Percentiles rank a stretch among this genome's conserved stretches.
Evolutionary conservation across 1,284 basidiomycete genomes (phyloP).

Genomic region (Pterula multifida): DNA sequence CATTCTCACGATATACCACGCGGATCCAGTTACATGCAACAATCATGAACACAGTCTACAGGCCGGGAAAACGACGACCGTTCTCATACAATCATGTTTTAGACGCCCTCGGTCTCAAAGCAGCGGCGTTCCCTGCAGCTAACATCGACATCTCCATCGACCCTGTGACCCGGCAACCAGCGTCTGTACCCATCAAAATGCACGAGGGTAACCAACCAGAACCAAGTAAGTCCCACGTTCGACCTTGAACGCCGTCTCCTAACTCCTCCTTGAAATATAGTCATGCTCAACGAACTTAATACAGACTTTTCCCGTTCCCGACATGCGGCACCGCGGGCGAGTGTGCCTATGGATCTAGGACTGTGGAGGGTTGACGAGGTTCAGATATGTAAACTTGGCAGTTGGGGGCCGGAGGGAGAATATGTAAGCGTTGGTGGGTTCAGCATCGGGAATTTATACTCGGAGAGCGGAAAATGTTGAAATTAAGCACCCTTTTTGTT

Average conservation of each 20-base stretch:
- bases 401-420: slow-evolving; percentile 20
- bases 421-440: slow-evolving; percentile 19
- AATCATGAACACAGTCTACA: slow-evolving; percentile 33
- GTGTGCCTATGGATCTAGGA: slow-evolving; percentile 14
- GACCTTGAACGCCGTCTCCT: no score
- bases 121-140: slow-evolving; percentile 5
- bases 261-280: no score
- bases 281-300: no score
- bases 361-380: slow-evolving; percentile 19
- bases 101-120: slow-evolving; percentile 11
- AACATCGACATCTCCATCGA: no score
- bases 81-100: slow-evolving; percentile 30
- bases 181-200: no score
- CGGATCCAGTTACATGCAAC: slow-evolving; percentile 35
- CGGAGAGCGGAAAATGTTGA: no score
- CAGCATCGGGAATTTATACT: not conserved
- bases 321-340: no score
- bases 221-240: no score
- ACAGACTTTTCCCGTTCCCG: no score
- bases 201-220: no score
- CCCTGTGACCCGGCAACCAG: no score
- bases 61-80: slow-evolving; percentile 22
- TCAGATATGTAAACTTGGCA: slow-evolving; percentile 23
- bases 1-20: not conserved
- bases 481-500: no score